Base-by-base conservation (phyloP, 2,329 filamentous ascomycete genomes). In the Colletotrichum aenigma region DNA sequence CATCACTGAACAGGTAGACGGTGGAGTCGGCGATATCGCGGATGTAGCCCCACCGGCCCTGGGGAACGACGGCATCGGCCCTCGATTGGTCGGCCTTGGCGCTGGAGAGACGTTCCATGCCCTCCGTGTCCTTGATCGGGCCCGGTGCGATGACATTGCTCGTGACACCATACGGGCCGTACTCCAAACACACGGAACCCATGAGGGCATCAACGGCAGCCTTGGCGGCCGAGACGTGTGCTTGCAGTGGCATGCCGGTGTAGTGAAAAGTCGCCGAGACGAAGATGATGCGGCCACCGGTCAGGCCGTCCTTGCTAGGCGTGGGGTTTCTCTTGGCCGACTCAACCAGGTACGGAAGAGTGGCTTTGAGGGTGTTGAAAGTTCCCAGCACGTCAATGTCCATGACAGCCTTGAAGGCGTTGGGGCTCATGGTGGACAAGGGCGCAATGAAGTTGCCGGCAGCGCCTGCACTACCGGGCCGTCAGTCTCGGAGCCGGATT, bases 381-480 rank as follows among this genome's bases (percentile, higher is more conserved):
- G 95, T 97, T 36, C 97, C 97, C 43, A 98, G 85, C 4, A 98
- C 94, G 83, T 98, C 97, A 81, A 99, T 99, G 77, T 98, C 97
- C 81, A 98, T 96, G 78, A 99, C 97, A 0, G 95, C 90, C 85
- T 96, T 97, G 92, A 99, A 98, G 5, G 95, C 97, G 82, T 98
- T 98, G 74, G 94, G 86, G 55, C 92, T 95, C 66, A 98, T 91
- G 77, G 93, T 93, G 55, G 93, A 91, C 76, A 98, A 93, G 6
- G 96, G 94, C 1, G 95, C 94, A 26, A 99, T 89, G 85, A 98
- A 99, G 85, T 99, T 99, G 75, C 97, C 97, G 21, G 97, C 97
- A 16, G 97, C 97, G 66, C 97, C 97, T 24, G 96, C 96, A 83
- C 94, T 97, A 80, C 66, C n/a, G 38, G 30, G 36, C 32, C 30